These are phyloP conservation scores for Allium sativum DNA, from an alignment of 106 monocot genomes.

Conservation along the genomic window DNA sequence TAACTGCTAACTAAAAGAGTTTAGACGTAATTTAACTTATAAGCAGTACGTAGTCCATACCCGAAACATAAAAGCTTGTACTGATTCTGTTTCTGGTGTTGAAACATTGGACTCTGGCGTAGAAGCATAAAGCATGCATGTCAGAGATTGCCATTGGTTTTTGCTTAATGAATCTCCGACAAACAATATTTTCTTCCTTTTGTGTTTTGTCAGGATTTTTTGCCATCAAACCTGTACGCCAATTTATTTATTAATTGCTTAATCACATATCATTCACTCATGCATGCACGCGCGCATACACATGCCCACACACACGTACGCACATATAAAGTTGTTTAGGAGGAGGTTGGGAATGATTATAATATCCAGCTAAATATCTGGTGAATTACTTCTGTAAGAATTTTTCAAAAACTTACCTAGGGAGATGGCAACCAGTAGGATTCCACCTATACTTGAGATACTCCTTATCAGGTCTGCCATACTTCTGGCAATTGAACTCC, in stretches of 20 bases:
- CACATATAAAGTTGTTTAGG: background rate
- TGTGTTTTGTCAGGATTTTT: constrained; percentile 25
- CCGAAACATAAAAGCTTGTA: constrained; percentile 46
- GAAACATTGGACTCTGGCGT: constrained; percentile 34
- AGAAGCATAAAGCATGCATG: constrained; percentile 67
- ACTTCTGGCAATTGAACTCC: constrained; percentile 81
- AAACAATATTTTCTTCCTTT: constrained; percentile 75
- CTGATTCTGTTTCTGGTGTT: constrained; percentile 8
- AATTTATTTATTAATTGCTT: background rate
- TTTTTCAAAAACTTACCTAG: constrained; percentile 28
- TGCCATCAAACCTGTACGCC: constrained; percentile 33
- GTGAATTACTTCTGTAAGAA: background rate
- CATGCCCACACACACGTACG: too few relatives aligned
- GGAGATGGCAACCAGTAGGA: constrained; percentile 64
- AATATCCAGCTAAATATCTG: background rate
- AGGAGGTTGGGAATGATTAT: background rate
- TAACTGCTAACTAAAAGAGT: too few relatives aligned
- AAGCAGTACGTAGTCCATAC: constrained; percentile 14
- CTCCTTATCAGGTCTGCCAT: constrained; percentile 67
- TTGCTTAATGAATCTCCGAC: constrained; percentile 81
- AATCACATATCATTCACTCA: too few relatives aligned
- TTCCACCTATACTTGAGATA: constrained; percentile 91
- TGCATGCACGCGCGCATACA: too few relatives aligned
- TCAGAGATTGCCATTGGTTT: constrained; percentile 78
- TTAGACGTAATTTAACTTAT: too few relatives aligned